These are phyloP conservation scores for Mycena olivaceomarginata DNA, from an alignment of 768 basidiomycete species.

Conservation along the genomic window DNA sequence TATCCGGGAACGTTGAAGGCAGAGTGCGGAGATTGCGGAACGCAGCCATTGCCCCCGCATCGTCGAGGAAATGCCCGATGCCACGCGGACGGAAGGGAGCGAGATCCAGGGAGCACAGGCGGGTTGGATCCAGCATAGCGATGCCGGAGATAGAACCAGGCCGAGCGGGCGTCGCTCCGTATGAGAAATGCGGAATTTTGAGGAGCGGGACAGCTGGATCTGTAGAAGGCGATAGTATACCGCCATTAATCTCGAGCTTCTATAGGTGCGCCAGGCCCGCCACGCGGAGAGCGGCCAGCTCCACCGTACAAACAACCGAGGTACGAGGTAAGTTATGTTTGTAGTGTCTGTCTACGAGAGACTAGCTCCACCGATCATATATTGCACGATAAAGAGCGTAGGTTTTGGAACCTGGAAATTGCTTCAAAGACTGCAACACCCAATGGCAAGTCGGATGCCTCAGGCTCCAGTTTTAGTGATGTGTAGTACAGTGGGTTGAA, in stretches of 20 bases:
- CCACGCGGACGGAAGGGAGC: no score
- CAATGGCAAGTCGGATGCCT: background rate
- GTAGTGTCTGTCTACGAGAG: no score
- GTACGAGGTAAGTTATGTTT: no score
- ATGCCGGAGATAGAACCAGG: background rate
- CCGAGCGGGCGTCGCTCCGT: background rate
- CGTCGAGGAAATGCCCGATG: background rate
- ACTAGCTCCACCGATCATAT: background rate
- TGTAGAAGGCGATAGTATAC: background rate
- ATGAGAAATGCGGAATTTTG: background rate
- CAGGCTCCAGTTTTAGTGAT: background rate
- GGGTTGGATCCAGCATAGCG: constrained; percentile 2
- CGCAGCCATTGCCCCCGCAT: background rate
- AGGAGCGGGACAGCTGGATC: background rate
- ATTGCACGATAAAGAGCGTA: background rate
- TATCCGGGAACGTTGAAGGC: background rate
- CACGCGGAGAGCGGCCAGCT: background rate
- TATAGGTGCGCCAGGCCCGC: background rate
- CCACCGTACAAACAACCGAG: no score
- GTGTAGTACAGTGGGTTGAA: background rate
- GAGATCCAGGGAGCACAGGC: constrained; percentile 6
- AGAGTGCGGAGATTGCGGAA: constrained; percentile 9
- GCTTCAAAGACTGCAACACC: background rate
- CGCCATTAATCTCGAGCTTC: background rate
- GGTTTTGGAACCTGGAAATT: constrained; percentile 17